These are phyloP conservation scores for Mortierella claussenii DNA, from an alignment of 192 early-diverging fungal species.

Conservation along the genomic window DNA sequence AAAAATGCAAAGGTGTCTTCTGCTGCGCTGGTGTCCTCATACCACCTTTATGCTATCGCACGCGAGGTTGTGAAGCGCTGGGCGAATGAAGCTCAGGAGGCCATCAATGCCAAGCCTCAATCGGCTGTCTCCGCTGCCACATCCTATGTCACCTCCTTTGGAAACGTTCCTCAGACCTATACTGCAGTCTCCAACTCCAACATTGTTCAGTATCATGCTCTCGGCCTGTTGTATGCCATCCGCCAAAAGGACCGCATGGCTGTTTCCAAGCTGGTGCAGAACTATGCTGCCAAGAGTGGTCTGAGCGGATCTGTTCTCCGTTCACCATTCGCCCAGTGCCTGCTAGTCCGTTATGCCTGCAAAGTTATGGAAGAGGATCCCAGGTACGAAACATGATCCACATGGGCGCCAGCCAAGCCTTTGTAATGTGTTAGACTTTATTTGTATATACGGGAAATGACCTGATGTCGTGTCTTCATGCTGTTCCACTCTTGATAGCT, in stretches of 20 bases:
- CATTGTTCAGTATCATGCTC: slow-evolving; percentile 97
- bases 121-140: slow-evolving; percentile 61
- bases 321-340: slow-evolving; percentile 89
- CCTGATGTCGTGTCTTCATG: not conserved
- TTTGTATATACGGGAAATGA: no score
- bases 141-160: slow-evolving; percentile 65
- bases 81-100: slow-evolving; percentile 97
- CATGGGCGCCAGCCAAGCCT: no score
- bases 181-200: slow-evolving; percentile 73
- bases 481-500: slow-evolving; percentile 33
- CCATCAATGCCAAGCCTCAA: slow-evolving; percentile 82
- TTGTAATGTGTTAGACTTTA: no score
- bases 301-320: slow-evolving; percentile 67
- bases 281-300: slow-evolving; percentile 72
- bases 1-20: slow-evolving; percentile 89
- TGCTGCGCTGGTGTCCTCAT: slow-evolving; percentile 90
- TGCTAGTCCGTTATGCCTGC: slow-evolving; percentile 92
- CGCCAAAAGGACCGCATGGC: slow-evolving; percentile 98
- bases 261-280: slow-evolving; percentile 94
- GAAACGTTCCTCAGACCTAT: slow-evolving; percentile 51
- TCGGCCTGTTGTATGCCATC: slow-evolving; percentile 94
- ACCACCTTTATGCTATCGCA: slow-evolving; percentile 85
- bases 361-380: slow-evolving; percentile 86
- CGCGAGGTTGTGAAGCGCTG: slow-evolving; percentile 96
- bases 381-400: slow-evolving; percentile 58